These are phyloP conservation scores for Agaricus bisporus DNA, from an alignment of 768 basidiomycete species.

Conservation along the genomic window DNA sequence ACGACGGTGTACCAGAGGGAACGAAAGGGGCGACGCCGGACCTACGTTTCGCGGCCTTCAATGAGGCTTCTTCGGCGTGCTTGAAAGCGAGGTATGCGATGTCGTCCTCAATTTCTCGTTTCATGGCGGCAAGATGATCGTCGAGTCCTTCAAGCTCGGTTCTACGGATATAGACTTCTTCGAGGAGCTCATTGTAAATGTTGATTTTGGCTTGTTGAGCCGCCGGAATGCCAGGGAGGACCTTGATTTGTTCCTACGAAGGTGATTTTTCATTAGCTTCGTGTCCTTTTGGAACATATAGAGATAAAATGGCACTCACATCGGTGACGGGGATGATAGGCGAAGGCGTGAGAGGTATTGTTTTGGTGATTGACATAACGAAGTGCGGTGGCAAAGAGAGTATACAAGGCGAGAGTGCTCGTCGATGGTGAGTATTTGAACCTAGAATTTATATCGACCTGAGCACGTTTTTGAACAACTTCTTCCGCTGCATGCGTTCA, in stretches of 20 bases:
- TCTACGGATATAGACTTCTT: conserved; percentile 28
- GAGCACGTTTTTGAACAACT: too few relatives aligned
- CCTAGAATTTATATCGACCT: too few relatives aligned
- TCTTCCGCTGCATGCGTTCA: too few relatives aligned
- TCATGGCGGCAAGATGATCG: conserved; percentile 25
- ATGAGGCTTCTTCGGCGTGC: background rate
- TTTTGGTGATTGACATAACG: conserved; percentile 6
- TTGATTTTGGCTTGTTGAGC: conserved; percentile 26
- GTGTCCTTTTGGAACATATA: too few relatives aligned
- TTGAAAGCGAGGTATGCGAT: conserved; percentile 7
- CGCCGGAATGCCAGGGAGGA: conserved; percentile 16
- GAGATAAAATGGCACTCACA: conserved; percentile 16
- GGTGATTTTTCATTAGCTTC: background rate
- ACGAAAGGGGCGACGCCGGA: conserved; percentile 3
- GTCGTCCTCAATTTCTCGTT: conserved; percentile 25
- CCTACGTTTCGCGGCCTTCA: background rate
- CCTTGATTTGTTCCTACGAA: conserved; percentile 25
- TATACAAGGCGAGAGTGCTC: too few relatives aligned
- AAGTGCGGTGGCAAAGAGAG: too few relatives aligned
- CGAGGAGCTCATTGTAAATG: conserved; percentile 27
- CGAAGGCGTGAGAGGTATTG: conserved; percentile 8
- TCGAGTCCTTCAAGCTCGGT: conserved; percentile 27
- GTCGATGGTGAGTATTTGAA: too few relatives aligned
- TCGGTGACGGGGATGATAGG: conserved; percentile 31
- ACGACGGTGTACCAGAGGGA: background rate